Conservation (phyloP, 1,139 yeast species). For the Yamadazyma pseudoaaseri region DNA sequence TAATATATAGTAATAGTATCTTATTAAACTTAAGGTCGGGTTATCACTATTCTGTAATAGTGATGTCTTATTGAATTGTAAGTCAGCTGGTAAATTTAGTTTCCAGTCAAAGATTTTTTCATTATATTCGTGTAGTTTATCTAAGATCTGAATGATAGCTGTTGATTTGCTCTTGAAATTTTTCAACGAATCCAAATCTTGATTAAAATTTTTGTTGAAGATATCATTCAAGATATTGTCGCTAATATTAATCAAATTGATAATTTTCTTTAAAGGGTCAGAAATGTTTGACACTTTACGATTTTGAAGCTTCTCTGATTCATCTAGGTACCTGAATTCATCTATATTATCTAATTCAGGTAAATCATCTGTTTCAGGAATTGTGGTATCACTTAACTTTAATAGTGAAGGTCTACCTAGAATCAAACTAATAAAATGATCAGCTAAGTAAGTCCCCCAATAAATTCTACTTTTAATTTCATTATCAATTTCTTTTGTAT, state of each 20-base stretch:
- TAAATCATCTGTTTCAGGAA: conserved; percentile 59
- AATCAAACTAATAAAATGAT: conserved; percentile 58
- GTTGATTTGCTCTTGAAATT: conserved; percentile 20
- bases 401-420: conserved; percentile 59
- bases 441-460: conserved; percentile 69
- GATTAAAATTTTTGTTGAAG: conserved; percentile 36
- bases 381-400: conserved; percentile 56
- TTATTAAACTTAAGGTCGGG: conserved; percentile 49
- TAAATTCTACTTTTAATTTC: conserved; percentile 59
- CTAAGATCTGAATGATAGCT: conserved; percentile 25
- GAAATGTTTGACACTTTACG: conserved; percentile 41
- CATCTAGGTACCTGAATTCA: conserved; percentile 38
- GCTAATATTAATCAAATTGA: conserved; percentile 51
- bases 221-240: conserved; percentile 56
- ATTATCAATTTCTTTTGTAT: conserved; percentile 37
- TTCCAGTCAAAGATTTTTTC: conserved; percentile 52
- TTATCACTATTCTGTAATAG: conserved; percentile 46
- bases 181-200: conserved; percentile 15
- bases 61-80: conserved; percentile 48
- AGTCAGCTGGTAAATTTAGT: conserved; percentile 43
- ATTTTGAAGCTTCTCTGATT: conserved; percentile 16
- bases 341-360: conserved; percentile 61
- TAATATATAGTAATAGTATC: conserved; percentile 59
- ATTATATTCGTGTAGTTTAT: conserved; percentile 42
- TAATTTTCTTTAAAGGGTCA: conserved; percentile 45